phyloP scores from a whole-genome alignment of 345 rosid species.

The Dipteronia sinensis region DNA sequence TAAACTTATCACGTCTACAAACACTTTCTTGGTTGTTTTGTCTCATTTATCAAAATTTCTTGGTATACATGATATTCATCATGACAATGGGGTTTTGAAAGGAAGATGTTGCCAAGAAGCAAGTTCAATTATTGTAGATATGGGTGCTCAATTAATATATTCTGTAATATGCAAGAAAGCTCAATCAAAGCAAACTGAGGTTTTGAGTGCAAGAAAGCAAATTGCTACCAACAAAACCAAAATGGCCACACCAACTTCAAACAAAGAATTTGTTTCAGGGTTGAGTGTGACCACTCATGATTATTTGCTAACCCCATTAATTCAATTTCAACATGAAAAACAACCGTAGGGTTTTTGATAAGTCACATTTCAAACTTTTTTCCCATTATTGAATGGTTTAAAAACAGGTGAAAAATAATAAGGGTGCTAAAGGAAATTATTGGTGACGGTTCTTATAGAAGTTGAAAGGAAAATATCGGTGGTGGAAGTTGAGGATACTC shows the following conservation, averaged over 20 bases:
- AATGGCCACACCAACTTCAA: too few species aligned
- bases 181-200: too few species aligned
- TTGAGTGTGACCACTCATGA: too few species aligned
- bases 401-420: background rate
- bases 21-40: too few species aligned
- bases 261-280: too few species aligned
- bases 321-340: background rate
- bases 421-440: background rate
- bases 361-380: background rate
- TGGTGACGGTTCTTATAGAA: too few species aligned
- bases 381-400: background rate
- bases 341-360: background rate
- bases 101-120: slow-evolving; percentile 18
- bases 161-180: slow-evolving; percentile 10
- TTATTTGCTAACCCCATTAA: too few species aligned
- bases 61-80: background rate
- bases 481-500: too few species aligned
- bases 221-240: too few species aligned
- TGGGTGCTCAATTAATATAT: background rate
- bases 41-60: background rate
- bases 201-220: too few species aligned
- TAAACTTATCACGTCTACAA: too few species aligned
- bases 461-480: too few species aligned
- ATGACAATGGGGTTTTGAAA: background rate
- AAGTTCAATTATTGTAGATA: background rate